phyloP scores from a whole-genome alignment of 139 green algal species.

The Auxenochlorella pyrenoidosa region DNA sequence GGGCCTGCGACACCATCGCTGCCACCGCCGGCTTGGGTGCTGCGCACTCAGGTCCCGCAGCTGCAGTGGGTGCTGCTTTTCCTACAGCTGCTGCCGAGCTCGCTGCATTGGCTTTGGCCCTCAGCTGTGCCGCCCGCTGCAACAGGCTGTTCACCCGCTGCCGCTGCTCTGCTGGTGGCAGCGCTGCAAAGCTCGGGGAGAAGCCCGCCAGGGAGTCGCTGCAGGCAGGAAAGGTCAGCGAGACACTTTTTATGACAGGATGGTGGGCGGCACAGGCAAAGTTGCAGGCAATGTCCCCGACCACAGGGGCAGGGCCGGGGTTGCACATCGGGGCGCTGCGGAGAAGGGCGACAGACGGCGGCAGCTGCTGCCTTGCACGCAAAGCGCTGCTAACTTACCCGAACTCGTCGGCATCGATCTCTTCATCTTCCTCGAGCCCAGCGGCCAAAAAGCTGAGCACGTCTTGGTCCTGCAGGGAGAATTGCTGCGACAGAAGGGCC shows the following conservation, averaged over 20 bases:
- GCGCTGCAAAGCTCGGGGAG: background rate
- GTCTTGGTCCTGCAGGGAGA: background rate
- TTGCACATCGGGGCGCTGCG: background rate
- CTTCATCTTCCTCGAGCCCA: background rate
- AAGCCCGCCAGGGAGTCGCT: constrained; percentile 22
- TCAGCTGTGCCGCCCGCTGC: background rate
- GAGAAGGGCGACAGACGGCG: background rate
- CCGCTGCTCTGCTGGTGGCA: background rate
- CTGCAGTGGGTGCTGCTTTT: background rate
- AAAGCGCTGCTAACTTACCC: background rate
- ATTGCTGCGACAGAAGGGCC: background rate
- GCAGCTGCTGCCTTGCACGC: background rate
- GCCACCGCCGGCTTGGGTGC: background rate
- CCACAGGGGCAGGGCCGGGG: no score
- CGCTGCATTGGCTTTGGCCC: background rate
- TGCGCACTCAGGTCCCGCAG: background rate
- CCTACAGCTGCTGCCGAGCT: background rate
- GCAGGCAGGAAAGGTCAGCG: background rate
- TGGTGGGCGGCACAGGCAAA: background rate
- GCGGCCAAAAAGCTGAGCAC: background rate
- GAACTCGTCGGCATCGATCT: background rate
- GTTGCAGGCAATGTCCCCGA: no score
- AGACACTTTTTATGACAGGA: background rate
- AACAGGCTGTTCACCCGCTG: background rate
- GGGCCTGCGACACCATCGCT: background rate